Conservation (phyloP, 1,284 basidiomycete genomes). For the Athelia psychrophila region DNA sequence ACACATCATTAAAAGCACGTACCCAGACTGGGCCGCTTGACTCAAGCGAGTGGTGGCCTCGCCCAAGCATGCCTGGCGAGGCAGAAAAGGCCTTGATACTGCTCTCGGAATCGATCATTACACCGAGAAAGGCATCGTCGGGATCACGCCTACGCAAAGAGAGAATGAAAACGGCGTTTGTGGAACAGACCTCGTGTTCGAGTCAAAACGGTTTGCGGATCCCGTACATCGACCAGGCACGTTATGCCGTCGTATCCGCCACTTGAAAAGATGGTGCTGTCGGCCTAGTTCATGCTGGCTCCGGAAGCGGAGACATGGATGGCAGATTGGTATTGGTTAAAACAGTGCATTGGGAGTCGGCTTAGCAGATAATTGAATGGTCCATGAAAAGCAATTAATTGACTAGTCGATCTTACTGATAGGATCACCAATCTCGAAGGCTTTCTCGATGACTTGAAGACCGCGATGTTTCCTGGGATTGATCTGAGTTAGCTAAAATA, state of each 20-base stretch:
- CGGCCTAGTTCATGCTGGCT: slow-evolving; percentile 37
- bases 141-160: slow-evolving; percentile 62
- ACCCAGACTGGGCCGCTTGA: slow-evolving; percentile 83
- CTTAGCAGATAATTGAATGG: slow-evolving; percentile 25
- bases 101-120: slow-evolving; percentile 78
- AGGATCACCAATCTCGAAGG: slow-evolving; percentile 31
- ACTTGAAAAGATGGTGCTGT: slow-evolving; percentile 71
- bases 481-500: slow-evolving; percentile 3
- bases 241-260: slow-evolving; percentile 79
- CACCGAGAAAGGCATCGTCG: slow-evolving; percentile 59
- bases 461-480: slow-evolving; percentile 64
- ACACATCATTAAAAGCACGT: too few relatives aligned
- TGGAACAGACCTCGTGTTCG: slow-evolving; percentile 64
- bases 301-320: slow-evolving; percentile 58
- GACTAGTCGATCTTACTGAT: slow-evolving; percentile 20
- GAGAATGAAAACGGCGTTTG: not conserved
- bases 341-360: slow-evolving; percentile 67
- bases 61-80: slow-evolving; percentile 68
- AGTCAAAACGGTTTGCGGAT: slow-evolving; percentile 62
- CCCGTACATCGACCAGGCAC: slow-evolving; percentile 71
- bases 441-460: slow-evolving; percentile 69
- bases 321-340: slow-evolving; percentile 74
- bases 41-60: slow-evolving; percentile 70
- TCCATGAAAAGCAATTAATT: not conserved
- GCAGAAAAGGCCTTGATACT: slow-evolving; percentile 71